A percentile compares a stretch with the other conserved stretches of the same genome.
phyloP scores from a whole-genome alignment of 306 rosid genomes.

The Sophora flavescens region DNA sequence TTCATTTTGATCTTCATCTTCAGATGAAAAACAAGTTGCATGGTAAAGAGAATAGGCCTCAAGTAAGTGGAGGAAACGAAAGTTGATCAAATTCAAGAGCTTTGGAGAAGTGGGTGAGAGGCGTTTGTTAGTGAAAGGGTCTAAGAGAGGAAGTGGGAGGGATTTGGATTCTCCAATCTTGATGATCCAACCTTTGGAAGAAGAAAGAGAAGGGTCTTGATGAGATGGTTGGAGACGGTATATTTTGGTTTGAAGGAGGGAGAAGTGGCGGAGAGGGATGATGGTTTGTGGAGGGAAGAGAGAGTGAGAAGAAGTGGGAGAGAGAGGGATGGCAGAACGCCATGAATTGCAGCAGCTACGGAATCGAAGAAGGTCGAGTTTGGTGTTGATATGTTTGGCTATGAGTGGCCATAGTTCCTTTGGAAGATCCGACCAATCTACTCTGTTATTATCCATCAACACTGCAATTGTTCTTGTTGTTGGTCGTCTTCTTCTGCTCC shows the following conservation, averaged over 20 bases:
- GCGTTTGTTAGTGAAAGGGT: slow-evolving; percentile 33
- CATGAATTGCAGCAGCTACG: slow-evolving; percentile 56
- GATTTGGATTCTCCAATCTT: slow-evolving; percentile 5
- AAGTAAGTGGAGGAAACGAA: slow-evolving; percentile 36
- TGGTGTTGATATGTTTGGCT: slow-evolving; percentile 34
- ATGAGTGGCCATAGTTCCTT: slow-evolving; percentile 45
- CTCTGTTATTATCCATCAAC: neutral
- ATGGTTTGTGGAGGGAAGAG: slow-evolving; percentile 38
- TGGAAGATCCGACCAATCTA: slow-evolving; percentile 50
- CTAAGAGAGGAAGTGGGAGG: slow-evolving; percentile 1
- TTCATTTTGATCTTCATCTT: no score
- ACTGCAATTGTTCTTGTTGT: no score
- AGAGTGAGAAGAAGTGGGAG: neutral
- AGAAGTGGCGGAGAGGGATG: neutral
- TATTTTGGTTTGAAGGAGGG: neutral
- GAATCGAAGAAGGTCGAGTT: slow-evolving; percentile 51
- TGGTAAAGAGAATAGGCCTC: neutral
- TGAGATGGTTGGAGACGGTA: slow-evolving; percentile 20
- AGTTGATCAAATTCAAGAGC: slow-evolving; percentile 34
- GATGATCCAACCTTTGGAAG: slow-evolving; percentile 41
- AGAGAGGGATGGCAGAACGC: slow-evolving; percentile 48
- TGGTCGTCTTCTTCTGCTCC: no score
- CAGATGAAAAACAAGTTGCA: no score
- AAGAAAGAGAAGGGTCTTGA: neutral
- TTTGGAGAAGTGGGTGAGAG: neutral